A percentile compares a stretch with the other conserved stretches of the same genome.
phyloP scores from a whole-genome alignment of 2,329 filamentous ascomycete species.

The Tolypocladium amazonense region DNA sequence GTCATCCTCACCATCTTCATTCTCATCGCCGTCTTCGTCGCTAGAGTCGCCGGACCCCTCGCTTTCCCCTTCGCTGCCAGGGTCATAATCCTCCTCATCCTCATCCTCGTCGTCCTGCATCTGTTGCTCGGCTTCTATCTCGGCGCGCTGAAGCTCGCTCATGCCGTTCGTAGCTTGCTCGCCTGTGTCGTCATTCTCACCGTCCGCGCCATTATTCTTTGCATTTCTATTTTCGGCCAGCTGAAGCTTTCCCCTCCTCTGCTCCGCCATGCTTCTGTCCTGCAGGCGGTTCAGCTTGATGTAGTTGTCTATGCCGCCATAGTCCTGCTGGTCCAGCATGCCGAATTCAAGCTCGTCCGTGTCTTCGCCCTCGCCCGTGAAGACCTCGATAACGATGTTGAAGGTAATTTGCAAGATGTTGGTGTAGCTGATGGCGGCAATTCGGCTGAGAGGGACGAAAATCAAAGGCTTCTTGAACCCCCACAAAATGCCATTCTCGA shows the following conservation, averaged over 20 bases:
- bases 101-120: constrained; percentile 52
- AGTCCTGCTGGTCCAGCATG: constrained; percentile 62
- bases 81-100: constrained; percentile 57
- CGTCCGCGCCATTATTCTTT: constrained; percentile 32
- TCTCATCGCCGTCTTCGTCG: constrained; percentile 43
- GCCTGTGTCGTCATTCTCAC: constrained; percentile 21
- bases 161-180: constrained; percentile 28
- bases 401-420: constrained; percentile 59
- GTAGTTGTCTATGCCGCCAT: constrained; percentile 53
- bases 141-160: constrained; percentile 39
- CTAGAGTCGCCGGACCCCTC: constrained; percentile 42
- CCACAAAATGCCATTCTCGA: constrained; percentile 57
- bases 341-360: constrained; percentile 55
- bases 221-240: constrained; percentile 46
- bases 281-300: constrained; percentile 50
- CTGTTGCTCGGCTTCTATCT: constrained; percentile 39
- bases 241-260: constrained; percentile 53
- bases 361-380: constrained; percentile 32
- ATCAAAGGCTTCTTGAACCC: constrained; percentile 60
- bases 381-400: constrained; percentile 54
- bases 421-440: constrained; percentile 55
- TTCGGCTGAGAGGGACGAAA: constrained; percentile 50
- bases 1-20: constrained; percentile 32
- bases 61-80: constrained; percentile 48
- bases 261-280: constrained; percentile 59